These are phyloP conservation scores for Solanum lycopersicoides DNA, from an alignment of 257 asterid species.

Conservation along the genomic window DNA sequence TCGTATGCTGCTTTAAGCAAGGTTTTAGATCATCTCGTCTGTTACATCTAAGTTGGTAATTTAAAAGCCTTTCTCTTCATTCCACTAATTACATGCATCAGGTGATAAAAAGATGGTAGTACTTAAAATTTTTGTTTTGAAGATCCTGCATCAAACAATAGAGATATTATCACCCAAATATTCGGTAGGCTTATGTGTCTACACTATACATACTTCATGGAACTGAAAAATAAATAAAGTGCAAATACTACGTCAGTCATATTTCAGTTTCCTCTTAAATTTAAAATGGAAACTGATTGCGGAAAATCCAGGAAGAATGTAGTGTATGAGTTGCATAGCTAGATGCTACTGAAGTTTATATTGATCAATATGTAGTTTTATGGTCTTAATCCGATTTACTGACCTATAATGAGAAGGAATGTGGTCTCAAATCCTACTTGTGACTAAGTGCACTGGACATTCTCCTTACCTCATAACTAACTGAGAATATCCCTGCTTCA, in stretches of 20 bases:
- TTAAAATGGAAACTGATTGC: neutral
- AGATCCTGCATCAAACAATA: neutral
- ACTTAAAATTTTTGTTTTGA: neutral
- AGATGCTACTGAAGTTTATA: neutral
- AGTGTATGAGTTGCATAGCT: neutral
- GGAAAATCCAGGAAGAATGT: neutral
- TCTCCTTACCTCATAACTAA: neutral
- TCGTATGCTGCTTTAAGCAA: neutral
- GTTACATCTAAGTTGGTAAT: neutral
- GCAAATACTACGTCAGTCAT: neutral
- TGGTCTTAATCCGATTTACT: neutral
- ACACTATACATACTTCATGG: neutral
- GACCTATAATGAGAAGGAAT: neutral
- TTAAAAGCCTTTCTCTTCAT: neutral
- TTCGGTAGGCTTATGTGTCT: neutral
- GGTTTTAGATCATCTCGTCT: neutral
- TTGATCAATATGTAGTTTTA: neutral
- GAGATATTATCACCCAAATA: neutral
- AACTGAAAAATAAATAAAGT: neutral
- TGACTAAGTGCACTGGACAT: neutral
- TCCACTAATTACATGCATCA: neutral
- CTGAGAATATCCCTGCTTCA: neutral
- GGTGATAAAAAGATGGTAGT: neutral
- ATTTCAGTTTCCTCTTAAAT: neutral
- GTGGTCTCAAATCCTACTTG: neutral